Conservation (phyloP, 352 stramenopile species). For the Phytophthora vignae region DNA sequence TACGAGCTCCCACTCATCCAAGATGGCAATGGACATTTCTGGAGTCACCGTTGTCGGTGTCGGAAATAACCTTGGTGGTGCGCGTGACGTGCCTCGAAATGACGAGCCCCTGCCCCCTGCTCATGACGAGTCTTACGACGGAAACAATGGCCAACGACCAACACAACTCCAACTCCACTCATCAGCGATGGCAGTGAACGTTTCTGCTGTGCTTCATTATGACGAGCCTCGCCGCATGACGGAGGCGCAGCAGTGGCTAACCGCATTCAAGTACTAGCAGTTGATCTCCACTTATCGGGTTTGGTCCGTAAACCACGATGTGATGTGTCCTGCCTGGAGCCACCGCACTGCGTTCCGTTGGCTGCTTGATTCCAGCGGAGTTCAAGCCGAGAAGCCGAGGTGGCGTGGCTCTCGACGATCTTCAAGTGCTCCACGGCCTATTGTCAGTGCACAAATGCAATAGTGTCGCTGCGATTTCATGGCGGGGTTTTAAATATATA, state of each 20-base stretch:
- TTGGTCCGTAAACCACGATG: not conserved
- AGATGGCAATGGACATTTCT: constrained; percentile 12
- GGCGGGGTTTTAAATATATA: constrained; percentile 20
- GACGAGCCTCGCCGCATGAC: too few relatives aligned
- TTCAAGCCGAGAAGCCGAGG: not conserved
- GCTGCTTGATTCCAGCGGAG: too few relatives aligned
- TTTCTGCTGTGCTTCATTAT: not conserved
- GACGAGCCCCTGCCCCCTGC: not conserved
- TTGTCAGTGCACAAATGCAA: constrained; percentile 3
- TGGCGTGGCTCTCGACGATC: not conserved
- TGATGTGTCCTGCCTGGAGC: not conserved
- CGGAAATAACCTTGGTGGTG: not conserved
- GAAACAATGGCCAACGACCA: not conserved
- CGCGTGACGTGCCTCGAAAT: not conserved
- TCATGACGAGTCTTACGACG: constrained; percentile 2
- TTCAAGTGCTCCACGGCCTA: not conserved
- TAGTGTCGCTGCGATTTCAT: constrained; percentile 16
- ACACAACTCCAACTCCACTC: not conserved
- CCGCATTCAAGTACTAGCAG: not conserved
- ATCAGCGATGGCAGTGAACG: not conserved
- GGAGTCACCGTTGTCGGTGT: not conserved
- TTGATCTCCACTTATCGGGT: not conserved
- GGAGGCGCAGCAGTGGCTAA: too few relatives aligned
- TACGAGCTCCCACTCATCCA: constrained; percentile 4
- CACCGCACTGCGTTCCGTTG: not conserved